Evolutionary conservation across 257 asterid genomes (phyloP), one percentile per base, ranked within the genome.

Genomic region (Ilex aquifolium): DNA sequence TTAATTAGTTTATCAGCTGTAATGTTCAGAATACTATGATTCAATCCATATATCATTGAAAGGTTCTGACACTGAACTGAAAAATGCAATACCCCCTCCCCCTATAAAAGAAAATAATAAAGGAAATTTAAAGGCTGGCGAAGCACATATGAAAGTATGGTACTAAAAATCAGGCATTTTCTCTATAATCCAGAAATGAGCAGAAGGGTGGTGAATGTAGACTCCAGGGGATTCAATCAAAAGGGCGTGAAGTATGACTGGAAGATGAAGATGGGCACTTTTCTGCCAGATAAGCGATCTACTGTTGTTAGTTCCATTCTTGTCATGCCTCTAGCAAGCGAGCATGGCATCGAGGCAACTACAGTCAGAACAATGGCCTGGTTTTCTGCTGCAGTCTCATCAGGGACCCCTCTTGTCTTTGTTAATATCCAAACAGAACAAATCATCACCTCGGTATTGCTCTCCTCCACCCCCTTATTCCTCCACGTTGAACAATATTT

Each of bases 331-430:
- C 46, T 71, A 8, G 59, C 66, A 11, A 65, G 60, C 31, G 87
- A 81, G 63, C 39, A 72, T 8, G 63, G 75, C 31, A 51, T 63
- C 5, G 82, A 83, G 49, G 68, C 77, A 10, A 66, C 76, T 10
- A 74, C 77, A 0, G 71, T 74, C 6, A 76, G 82, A 67, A 75
- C 81, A 36, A 80, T 83, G 85, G 83, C 87, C 58, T 80, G 85
- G 90, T 83, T 83, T 57, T 76, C 87, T 15, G 83, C 82, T 15
- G 83, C 83, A n/a, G 76, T 83, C 44, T 78, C 85, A 56, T 74
- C 75, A 12, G 87, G 90, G 5, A 56, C 71, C 60, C 87, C 85
- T 32, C 66, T 83, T 1, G 70, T 80, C 11, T 83, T 80, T 9
- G 69, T 75, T 27, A 76, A 78, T 64, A 72, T 78, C 56, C 85